Percentiles rank a stretch among this genome's conserved stretches.
These are phyloP conservation scores for Diaporthe capsici DNA, from an alignment of 2,329 filamentous ascomycete genomes.

Conservation along the genomic window DNA sequence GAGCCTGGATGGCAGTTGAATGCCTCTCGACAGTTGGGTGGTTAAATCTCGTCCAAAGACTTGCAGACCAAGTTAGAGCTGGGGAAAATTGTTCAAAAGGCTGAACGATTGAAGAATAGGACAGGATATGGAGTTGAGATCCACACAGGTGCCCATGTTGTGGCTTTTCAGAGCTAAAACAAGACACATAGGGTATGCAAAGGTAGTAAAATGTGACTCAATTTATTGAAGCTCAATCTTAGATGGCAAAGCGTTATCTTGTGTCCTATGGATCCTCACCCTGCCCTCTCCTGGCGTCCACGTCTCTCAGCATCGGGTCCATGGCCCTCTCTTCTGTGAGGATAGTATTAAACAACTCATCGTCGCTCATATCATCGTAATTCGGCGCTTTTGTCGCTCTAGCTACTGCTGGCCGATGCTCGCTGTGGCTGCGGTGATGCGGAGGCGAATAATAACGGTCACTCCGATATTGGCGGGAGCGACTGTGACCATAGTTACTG, in stretches of 20 bases:
- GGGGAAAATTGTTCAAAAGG: not conserved
- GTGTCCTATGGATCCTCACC: not conserved
- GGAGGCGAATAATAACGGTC: not conserved
- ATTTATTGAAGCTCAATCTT: not conserved
- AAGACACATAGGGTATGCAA: not conserved
- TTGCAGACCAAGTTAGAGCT: not conserved
- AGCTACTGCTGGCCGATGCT: not conserved
- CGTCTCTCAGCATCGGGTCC: constrained; percentile 19
- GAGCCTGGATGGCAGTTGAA: too few species aligned
- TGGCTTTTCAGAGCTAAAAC: not conserved
- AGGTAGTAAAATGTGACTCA: not conserved
- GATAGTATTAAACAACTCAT: not conserved
- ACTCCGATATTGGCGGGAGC: too few species aligned
- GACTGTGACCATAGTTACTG: not conserved
- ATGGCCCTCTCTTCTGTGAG: constrained; percentile 18
- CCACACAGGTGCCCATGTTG: not conserved
- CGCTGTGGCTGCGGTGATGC: not conserved
- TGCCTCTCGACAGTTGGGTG: not conserved
- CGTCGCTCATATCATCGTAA: not conserved
- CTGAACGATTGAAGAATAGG: not conserved
- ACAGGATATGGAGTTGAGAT: not conserved
- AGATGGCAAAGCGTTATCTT: not conserved
- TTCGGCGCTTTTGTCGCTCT: not conserved
- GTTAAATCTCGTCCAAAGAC: not conserved
- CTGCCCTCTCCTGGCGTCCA: not conserved